phyloP scores from a whole-genome alignment of 2,329 filamentous ascomycete genomes.

The Canariomyces notabilis region DNA sequence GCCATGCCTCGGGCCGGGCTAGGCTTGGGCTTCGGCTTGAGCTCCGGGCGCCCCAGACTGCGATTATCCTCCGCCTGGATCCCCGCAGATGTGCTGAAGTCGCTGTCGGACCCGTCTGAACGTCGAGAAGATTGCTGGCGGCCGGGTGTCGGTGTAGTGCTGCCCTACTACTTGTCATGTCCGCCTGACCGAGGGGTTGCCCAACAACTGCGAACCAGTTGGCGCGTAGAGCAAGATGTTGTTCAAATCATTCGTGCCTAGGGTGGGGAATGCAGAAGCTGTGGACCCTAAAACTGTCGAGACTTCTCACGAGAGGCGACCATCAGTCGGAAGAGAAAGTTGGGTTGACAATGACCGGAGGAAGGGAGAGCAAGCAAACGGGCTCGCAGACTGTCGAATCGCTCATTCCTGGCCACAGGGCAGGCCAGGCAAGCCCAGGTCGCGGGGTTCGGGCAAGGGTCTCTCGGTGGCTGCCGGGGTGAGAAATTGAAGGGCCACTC shows the following conservation, averaged over 20 bases:
- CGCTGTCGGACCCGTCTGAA: background rate
- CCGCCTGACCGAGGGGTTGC: constrained; percentile 4
- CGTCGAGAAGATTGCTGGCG: background rate
- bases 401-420: background rate
- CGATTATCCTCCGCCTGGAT: background rate
- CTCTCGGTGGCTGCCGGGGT: no score
- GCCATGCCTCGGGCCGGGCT: constrained; percentile 31
- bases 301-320: background rate
- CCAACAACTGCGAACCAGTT: background rate
- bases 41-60: background rate
- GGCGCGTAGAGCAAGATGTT: background rate
- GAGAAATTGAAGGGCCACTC: constrained; percentile 1
- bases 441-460: constrained; percentile 3
- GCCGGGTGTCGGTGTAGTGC: constrained; percentile 1
- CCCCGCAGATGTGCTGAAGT: background rate
- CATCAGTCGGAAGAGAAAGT: background rate
- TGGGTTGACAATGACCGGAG: constrained; percentile 3
- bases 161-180: constrained; percentile 13
- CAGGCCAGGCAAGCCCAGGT: background rate
- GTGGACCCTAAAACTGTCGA: constrained; percentile 10
- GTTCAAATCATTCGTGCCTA: constrained; percentile 13
- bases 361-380: constrained; percentile 1
- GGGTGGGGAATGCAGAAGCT: constrained; percentile 10
- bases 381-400: background rate
- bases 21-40: background rate